Base-by-base conservation (phyloP, 331 rosid genomes). In the Quercus phellos region DNA sequence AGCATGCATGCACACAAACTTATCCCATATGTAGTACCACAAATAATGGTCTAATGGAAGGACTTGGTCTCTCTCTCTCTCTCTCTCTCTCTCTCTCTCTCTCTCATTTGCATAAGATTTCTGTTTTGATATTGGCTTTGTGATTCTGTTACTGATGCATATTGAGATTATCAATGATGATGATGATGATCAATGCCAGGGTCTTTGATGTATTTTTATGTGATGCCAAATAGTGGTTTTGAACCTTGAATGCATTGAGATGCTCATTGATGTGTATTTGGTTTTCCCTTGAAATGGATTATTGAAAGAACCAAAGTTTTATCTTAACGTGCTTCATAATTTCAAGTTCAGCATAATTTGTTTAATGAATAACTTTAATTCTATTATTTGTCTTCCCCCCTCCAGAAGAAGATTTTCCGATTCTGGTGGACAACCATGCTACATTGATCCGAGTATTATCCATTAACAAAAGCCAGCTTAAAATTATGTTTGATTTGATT, bases 81-180 rank as follows among this genome's bases (percentile, higher is more conserved):
- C 55, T 54, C 32, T 2, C 29, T 18, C 55, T 75, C 34, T 63
- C 51, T 34, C 6, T 59, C 24, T 70, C 22, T 4, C 32, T 42
- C 43, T 18, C 21, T 43, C 46, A 51, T 56, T n/a, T 51, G 22
- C 53, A 59, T 17, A 56, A 34, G 64, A 34, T 46, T 70, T 69
- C 21, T 51, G 69, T 72, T 29, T 29, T 38, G 70, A 46, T 54
- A 1, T 55, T 43, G 32, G 76, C 3, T 17, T 56, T n/a, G 35
- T 38, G 51, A 50, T 55, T 64, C 46, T 59, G 35, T 75, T 29
- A 22, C 6, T 53, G 8, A 51, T 81, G 84, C 85, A 85, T 90
- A 80, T 83, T 74, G 81, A 77, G 84, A 67, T 68, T 74, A 85
- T 24, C 74, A 68, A 69, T 77, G 80, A 59, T 16, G 38, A 78